Evolutionary conservation across 2,329 filamentous ascomycete genomes (phyloP).

Genomic region (Neonectria coccinea): DNA sequence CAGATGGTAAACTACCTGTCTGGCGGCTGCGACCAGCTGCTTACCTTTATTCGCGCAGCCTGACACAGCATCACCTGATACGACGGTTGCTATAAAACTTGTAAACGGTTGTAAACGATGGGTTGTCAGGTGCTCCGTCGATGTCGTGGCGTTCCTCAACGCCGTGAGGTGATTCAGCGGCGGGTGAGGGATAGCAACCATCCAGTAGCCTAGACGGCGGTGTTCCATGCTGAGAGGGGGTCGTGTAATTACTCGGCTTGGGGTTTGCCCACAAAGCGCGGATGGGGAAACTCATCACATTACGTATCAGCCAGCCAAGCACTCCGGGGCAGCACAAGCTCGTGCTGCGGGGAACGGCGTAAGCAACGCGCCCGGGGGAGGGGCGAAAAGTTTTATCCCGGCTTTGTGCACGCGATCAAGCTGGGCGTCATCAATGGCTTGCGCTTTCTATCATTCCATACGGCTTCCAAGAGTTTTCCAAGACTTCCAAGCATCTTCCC

Average conservation of each 20-base stretch:
- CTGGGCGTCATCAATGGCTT: constrained; percentile 3
- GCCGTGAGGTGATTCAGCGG: background rate
- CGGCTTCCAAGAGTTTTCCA: constrained; percentile 37
- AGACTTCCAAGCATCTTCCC: constrained; percentile 27
- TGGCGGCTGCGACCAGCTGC: background rate
- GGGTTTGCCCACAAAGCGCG: constrained; percentile 26
- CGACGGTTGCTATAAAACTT: background rate
- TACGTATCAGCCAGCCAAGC: constrained; percentile 30
- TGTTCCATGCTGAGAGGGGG: background rate
- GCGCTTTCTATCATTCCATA: constrained; percentile 5
- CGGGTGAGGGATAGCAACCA: background rate
- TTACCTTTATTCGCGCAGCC: background rate
- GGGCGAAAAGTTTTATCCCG: constrained; percentile 15
- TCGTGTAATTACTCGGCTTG: constrained; percentile 6
- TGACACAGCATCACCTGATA: background rate
- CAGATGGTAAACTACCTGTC: background rate
- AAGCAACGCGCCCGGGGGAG: constrained; percentile 35
- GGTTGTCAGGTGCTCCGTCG: background rate
- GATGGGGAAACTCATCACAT: constrained; percentile 31
- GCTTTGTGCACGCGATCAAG: background rate
- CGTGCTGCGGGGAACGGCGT: constrained; percentile 29
- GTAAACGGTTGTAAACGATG: background rate
- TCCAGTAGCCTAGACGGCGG: background rate
- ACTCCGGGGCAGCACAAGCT: constrained; percentile 24
- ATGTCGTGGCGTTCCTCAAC: background rate